These are phyloP conservation scores for Boletus coccyginus DNA, from an alignment of 768 basidiomycete species.

Conservation along the genomic window DNA sequence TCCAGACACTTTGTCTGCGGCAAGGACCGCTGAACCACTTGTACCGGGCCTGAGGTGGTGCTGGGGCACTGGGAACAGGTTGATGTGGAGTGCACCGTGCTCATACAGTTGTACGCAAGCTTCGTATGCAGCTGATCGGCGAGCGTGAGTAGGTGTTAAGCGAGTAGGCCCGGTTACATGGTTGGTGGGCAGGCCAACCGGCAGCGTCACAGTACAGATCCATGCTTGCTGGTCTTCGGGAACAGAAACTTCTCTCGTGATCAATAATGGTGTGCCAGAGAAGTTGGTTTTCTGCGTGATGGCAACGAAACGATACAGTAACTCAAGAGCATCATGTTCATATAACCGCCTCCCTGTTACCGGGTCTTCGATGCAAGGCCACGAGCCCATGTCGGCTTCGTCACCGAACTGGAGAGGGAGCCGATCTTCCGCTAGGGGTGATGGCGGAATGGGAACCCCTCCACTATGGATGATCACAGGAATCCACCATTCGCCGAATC, in stretches of 20 bases:
- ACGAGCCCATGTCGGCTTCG: slow-evolving; percentile 28
- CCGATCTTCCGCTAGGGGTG: slow-evolving; percentile 36
- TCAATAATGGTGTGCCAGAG: slow-evolving; percentile 17
- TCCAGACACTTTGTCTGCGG: slow-evolving; percentile 35
- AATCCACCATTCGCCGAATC: slow-evolving; percentile 50
- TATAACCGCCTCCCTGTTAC: slow-evolving; percentile 59
- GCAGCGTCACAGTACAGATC: slow-evolving; percentile 50
- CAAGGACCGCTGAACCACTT: slow-evolving; percentile 6
- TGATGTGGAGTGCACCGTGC: slow-evolving; percentile 50
- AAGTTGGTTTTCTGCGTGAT: slow-evolving; percentile 10
- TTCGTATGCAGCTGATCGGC: slow-evolving; percentile 56
- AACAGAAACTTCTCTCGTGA: slow-evolving; percentile 22
- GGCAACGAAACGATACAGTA: slow-evolving; percentile 52
- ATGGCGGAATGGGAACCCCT: slow-evolving; percentile 42
- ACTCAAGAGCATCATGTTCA: slow-evolving; percentile 53
- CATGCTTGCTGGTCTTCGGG: slow-evolving; percentile 24
- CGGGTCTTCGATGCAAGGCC: slow-evolving; percentile 54
- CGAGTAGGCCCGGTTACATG: slow-evolving; percentile 45
- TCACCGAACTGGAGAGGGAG: slow-evolving; percentile 49
- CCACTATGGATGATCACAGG: slow-evolving; percentile 38
- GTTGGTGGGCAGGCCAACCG: slow-evolving; percentile 40
- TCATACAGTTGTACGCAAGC: slow-evolving; percentile 51
- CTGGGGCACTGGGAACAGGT: slow-evolving; percentile 36
- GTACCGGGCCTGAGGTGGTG: background rate
- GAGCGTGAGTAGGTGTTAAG: slow-evolving; percentile 48